These are phyloP conservation scores for Metarhizium humberi DNA, from an alignment of 2,329 filamentous ascomycete species.

Conservation along the genomic window DNA sequence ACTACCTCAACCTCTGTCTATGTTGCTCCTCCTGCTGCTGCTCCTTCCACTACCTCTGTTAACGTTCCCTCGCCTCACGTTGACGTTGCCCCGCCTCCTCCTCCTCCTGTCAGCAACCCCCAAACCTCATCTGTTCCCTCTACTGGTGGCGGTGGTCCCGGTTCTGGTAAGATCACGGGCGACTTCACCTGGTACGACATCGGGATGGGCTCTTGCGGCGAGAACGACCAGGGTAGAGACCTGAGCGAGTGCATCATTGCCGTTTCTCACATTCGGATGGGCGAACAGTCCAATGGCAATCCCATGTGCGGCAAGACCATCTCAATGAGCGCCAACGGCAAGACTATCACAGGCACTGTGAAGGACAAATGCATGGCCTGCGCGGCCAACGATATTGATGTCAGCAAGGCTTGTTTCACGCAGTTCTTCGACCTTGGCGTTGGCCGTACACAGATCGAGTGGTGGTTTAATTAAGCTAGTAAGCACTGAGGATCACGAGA, in stretches of 20 bases:
- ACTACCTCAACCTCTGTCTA: conserved; percentile 16
- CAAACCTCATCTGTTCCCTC: conserved; percentile 1
- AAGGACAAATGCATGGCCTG: conserved; percentile 74
- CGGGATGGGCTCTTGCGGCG: conserved; percentile 61
- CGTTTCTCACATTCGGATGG: conserved; percentile 57
- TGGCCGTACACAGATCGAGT: conserved; percentile 33
- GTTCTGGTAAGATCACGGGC: conserved; percentile 34
- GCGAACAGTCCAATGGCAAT: conserved; percentile 54
- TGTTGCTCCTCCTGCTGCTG: conserved; percentile 14
- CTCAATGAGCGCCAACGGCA: conserved; percentile 52
- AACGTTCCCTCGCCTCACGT: conserved; percentile 7
- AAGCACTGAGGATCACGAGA: not conserved
- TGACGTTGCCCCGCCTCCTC: conserved; percentile 8
- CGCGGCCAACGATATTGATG: conserved; percentile 43
- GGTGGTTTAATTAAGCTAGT: conserved; percentile 34
- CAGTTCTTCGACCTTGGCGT: conserved; percentile 38
- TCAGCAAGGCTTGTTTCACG: conserved; percentile 47
- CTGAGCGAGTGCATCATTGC: conserved; percentile 55
- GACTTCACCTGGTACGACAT: conserved; percentile 68
- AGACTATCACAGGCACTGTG: conserved; percentile 47
- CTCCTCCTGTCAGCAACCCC: conserved; percentile 6
- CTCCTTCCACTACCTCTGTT: conserved; percentile 11
- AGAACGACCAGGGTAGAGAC: conserved; percentile 48
- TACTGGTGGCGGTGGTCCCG: conserved; percentile 7
- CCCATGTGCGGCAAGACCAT: conserved; percentile 61